Evolutionary conservation across 164 flowering plant genomes (phyloP), one percentile per base, ranked within the genome.

Genomic region (Sextonia rubra): DNA sequence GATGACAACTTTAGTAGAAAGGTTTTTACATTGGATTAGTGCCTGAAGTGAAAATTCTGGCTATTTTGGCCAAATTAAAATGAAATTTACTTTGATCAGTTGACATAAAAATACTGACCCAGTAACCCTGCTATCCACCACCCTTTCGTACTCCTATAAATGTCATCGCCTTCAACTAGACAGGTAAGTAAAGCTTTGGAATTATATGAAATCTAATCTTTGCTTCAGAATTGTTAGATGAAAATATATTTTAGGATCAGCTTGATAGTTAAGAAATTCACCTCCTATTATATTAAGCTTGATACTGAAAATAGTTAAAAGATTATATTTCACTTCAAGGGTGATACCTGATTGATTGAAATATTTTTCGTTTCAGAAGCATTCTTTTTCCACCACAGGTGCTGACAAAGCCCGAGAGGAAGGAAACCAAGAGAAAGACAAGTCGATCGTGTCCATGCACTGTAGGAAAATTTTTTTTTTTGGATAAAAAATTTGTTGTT

Each of bases 381-480:
- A 72, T 49, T 64, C 60, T 32, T 84, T 80, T 79, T 84, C 79
- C 58, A 74, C 85, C 18, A 68, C 85, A 73, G 65, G 82, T 75
- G 56, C 82, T 8, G 65, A 73, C 30, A 71, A 61, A 66, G 47
- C 75, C 60, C 52, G 56, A 20, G 81, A 76, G 76, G 86, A 80
- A 48, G 86, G 75, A 32, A 71, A 69, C 78, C 73, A 76, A 69
- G 71, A 77, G 72, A 74, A 76, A 60, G 75, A 85, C 69, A 85
- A 61, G 84, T 70, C 7, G 58, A 15, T 52, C 58, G 3, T 52
- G 58, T 52, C 2, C 17, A 52, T 52, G 44, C n/a, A 20, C 58
- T 52, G n/a, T n/a, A n/a, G n/a, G n/a, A n/a, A n/a, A n/a, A n/a
- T n/a, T n/a, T n/a, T n/a, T n/a, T n/a, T n/a, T n/a, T n/a, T n/a